phyloP scores from a whole-genome alignment of 1,284 basidiomycete genomes.

The Cryptococcus depauperatus region DNA sequence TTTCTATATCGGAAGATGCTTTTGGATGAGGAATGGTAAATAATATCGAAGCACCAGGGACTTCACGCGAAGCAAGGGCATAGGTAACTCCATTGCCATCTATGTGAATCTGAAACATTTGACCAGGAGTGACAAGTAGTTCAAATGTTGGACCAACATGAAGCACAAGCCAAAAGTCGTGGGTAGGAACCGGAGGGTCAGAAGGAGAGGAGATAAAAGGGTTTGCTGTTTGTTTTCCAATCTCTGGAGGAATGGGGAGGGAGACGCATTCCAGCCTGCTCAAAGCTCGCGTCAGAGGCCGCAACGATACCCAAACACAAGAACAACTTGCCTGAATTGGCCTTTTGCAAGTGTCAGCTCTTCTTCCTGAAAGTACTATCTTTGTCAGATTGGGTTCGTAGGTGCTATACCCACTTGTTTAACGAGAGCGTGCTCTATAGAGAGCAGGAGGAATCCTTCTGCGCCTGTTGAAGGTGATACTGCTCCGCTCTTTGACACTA shows the following conservation, averaged over 20 bases:
- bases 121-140: conserved; percentile 33
- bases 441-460: conserved; percentile 32
- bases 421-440: conserved; percentile 31
- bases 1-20: conserved; percentile 49
- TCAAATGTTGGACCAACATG: conserved; percentile 40
- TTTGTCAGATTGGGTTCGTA: neutral
- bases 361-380: conserved; percentile 33
- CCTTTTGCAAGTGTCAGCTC: conserved; percentile 33
- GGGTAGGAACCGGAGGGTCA: conserved; percentile 35
- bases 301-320: neutral
- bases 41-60: conserved; percentile 39
- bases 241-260: conserved; percentile 37
- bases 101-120: conserved; percentile 16
- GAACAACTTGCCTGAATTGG: conserved; percentile 31
- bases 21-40: conserved; percentile 46
- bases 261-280: conserved; percentile 42
- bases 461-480: conserved; percentile 13
- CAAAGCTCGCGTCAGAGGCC: neutral
- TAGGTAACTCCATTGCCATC: conserved; percentile 24
- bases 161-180: conserved; percentile 45
- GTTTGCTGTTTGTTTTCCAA: conserved; percentile 43
- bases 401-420: conserved; percentile 26
- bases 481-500: neutral
- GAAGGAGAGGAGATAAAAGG: conserved; percentile 38
- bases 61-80: conserved; percentile 30